Conservation (phyloP, 192 early-diverging fungal genomes). For the Rhizoclosmatium globosum region DNA sequence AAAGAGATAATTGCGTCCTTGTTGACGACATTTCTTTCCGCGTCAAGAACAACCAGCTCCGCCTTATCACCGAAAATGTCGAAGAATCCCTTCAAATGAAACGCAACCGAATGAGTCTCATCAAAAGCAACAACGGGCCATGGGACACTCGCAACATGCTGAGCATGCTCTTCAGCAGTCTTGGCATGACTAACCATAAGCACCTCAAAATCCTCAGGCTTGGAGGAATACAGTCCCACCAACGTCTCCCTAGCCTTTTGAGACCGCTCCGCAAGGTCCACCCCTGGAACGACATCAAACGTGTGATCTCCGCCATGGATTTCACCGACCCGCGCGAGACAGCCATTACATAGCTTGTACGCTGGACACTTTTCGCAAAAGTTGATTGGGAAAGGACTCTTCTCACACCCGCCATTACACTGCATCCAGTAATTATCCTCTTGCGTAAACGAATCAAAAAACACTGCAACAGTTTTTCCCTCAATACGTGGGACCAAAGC, state of each 20-base stretch:
- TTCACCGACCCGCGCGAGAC: background rate
- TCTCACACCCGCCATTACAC: slow-evolving; percentile 1
- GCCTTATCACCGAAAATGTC: slow-evolving; percentile 4
- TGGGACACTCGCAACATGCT: slow-evolving; percentile 7
- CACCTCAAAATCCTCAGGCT: slow-evolving; percentile 2
- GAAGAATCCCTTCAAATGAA: background rate
- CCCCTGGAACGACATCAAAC: background rate
- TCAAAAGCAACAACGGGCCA: slow-evolving; percentile 20
- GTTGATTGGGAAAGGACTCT: too few species aligned
- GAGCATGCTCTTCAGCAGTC: slow-evolving; percentile 12
- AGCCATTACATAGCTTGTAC: background rate
- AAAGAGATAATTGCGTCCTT: background rate
- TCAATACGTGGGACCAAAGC: background rate
- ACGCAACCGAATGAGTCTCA: background rate
- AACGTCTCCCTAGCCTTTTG: background rate
- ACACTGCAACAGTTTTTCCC: background rate
- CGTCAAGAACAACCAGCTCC: slow-evolving; percentile 2
- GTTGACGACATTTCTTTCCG: background rate
- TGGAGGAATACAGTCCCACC: background rate
- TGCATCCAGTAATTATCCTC: background rate
- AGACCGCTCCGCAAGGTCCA: background rate
- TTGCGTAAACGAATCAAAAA: background rate
- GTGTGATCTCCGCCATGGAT: background rate
- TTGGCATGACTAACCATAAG: background rate
- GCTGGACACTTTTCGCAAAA: background rate